Conservation (phyloP, 2,329 filamentous ascomycete species). For the Bisporella sp. region DNA sequence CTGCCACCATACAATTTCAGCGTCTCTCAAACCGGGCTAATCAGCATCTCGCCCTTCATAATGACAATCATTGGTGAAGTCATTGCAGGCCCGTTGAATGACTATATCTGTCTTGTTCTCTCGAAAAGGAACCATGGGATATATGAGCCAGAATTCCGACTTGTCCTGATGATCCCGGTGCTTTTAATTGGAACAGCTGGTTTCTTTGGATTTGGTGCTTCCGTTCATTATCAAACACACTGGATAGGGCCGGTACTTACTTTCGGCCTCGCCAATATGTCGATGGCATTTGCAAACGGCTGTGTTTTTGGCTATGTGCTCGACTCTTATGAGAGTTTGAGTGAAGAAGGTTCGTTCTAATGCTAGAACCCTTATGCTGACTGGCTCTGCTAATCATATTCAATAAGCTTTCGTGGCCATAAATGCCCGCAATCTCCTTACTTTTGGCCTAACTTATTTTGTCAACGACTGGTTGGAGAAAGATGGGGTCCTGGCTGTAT, state of each 20-base stretch:
- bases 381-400: too few relatives aligned
- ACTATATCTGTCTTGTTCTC: slow-evolving; percentile 19
- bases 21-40: slow-evolving; percentile 41
- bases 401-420: slow-evolving; percentile 15
- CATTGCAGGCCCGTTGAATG: slow-evolving; percentile 37
- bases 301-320: slow-evolving; percentile 18
- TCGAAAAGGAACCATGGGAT: slow-evolving; percentile 15
- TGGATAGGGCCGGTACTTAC: slow-evolving; percentile 16
- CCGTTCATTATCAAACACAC: slow-evolving; percentile 13
- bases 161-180: slow-evolving; percentile 31
- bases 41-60: slow-evolving; percentile 42
- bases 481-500: slow-evolving; percentile 29
- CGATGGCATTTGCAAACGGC: slow-evolving; percentile 13
- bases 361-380: not conserved
- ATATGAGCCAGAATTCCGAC: slow-evolving; percentile 43
- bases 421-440: slow-evolving; percentile 30
- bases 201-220: slow-evolving; percentile 18
- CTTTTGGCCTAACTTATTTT: slow-evolving; percentile 36
- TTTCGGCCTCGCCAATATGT: slow-evolving; percentile 17
- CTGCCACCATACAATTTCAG: slow-evolving; percentile 34
- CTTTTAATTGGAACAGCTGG: slow-evolving; percentile 12
- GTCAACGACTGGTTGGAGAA: slow-evolving; percentile 34
- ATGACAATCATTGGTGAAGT: slow-evolving; percentile 38
- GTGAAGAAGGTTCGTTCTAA: slow-evolving; percentile 14
- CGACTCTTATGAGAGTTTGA: slow-evolving; percentile 15